Evolutionary conservation across 139 green algal genomes (phyloP).

Genomic region (Micromonas pusilla): DNA sequence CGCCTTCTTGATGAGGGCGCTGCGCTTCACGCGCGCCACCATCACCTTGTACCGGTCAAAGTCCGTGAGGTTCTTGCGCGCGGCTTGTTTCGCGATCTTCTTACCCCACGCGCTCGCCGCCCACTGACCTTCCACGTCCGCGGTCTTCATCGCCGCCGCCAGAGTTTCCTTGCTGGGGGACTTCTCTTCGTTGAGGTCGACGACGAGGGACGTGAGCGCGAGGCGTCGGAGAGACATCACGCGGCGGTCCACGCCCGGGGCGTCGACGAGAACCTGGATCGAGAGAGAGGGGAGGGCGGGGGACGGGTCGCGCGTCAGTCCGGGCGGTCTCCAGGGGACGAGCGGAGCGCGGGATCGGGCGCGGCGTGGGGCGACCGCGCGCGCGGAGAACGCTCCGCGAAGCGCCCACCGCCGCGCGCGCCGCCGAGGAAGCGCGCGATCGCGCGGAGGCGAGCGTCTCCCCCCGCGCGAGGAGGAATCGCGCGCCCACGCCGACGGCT

Average conservation of each 20-base stretch:
- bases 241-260: constrained; percentile 61
- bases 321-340: no score
- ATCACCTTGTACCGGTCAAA: constrained; percentile 88
- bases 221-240: constrained; percentile 83
- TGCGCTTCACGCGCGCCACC: constrained; percentile 35
- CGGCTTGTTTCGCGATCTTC: constrained; percentile 66
- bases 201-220: constrained; percentile 82
- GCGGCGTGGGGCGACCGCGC: no score
- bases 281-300: constrained; percentile 19
- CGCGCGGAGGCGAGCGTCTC: no score
- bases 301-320: no score
- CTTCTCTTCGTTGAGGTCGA: constrained; percentile 70
- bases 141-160: constrained; percentile 56
- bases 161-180: constrained; percentile 83
- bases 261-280: constrained; percentile 85
- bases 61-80: constrained; percentile 71
- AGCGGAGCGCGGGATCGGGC: no score
- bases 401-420: no score
- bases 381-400: no score
- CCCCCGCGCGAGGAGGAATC: no score
- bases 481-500: no score
- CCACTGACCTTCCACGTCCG: constrained; percentile 83
- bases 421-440: no score
- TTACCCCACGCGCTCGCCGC: constrained; percentile 71
- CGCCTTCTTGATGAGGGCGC: constrained; percentile 22